Conservation (phyloP, 257 asterid genomes). For the Forsythia viridissima region DNA sequence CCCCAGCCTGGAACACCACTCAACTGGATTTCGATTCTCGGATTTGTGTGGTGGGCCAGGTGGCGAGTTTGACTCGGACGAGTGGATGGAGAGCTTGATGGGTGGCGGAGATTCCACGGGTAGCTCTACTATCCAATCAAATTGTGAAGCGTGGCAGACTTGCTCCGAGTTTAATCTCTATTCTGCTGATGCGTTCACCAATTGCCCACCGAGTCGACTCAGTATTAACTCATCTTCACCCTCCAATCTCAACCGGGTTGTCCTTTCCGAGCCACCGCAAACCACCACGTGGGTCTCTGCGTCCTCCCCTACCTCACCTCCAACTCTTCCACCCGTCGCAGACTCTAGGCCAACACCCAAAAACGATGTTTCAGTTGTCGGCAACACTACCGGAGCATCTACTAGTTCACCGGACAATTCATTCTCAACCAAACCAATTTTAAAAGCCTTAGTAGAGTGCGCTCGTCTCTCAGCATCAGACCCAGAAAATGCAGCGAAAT, state of each 20-base stretch:
- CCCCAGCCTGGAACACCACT: constrained; percentile 58
- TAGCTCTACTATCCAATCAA: constrained; percentile 58
- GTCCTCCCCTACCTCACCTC: constrained; percentile 26
- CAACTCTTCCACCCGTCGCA: constrained; percentile 1
- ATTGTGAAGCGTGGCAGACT: constrained; percentile 76
- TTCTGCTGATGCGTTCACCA: constrained; percentile 58
- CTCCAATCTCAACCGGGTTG: constrained; percentile 65
- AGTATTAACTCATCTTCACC: constrained; percentile 49
- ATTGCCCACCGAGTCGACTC: constrained; percentile 44
- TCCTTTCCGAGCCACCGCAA: constrained; percentile 50
- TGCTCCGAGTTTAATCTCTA: constrained; percentile 46
- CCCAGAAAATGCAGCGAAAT: constrained; percentile 57
- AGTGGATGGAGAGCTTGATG: constrained; percentile 96
- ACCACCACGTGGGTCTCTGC: constrained; percentile 41
- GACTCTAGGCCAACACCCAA: constrained; percentile 27
- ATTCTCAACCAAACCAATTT: constrained; percentile 47
- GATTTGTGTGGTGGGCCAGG: constrained; percentile 59
- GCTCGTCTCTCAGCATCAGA: constrained; percentile 67
- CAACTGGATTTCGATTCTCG: constrained; percentile 57
- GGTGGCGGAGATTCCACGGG: constrained; percentile 83
- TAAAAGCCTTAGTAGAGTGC: constrained; percentile 61
- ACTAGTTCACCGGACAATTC: constrained; percentile 45
- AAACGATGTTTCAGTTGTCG: constrained; percentile 30
- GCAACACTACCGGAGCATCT: constrained; percentile 22
- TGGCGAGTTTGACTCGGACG: constrained; percentile 89